Percentiles rank a stretch among this genome's conserved stretches.
phyloP scores from a whole-genome alignment of 176 grass and related monocot species.

The Oryza coarctata region DNA sequence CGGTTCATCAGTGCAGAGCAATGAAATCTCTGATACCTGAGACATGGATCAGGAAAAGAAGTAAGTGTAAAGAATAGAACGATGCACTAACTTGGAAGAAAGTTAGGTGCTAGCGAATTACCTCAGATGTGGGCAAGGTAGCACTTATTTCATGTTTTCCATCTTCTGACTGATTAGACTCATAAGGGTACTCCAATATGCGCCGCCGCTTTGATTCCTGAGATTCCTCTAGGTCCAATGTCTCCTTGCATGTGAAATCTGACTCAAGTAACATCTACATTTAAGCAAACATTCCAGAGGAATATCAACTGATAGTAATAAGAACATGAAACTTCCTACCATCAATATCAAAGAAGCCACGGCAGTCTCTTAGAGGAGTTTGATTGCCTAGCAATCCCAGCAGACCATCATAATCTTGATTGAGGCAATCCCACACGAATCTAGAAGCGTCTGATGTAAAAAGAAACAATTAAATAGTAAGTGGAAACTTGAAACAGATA shows the following conservation, averaged over 20 bases:
- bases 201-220: slow-evolving; percentile 44
- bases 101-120: slow-evolving; percentile 9
- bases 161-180: slow-evolving; percentile 32
- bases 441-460: slow-evolving; percentile 10
- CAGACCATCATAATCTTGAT: slow-evolving; percentile 44
- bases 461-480: neutral
- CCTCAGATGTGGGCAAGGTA: slow-evolving; percentile 37
- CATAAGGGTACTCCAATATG: slow-evolving; percentile 45
- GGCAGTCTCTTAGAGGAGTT: slow-evolving; percentile 56
- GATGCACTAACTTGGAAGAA: neutral
- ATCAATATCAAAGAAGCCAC: slow-evolving; percentile 33
- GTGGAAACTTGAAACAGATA: neutral
- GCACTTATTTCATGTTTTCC: slow-evolving; percentile 10
- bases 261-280: neutral
- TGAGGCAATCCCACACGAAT: slow-evolving; percentile 53
- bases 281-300: slow-evolving; percentile 13
- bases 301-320: neutral
- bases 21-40: slow-evolving; percentile 40
- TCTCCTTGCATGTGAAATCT: slow-evolving; percentile 55
- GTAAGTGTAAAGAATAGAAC: slow-evolving; percentile 6
- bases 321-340: slow-evolving; percentile 27
- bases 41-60: slow-evolving; percentile 25
- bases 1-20: slow-evolving; percentile 50
- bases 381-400: slow-evolving; percentile 46
- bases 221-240: slow-evolving; percentile 41